Evolutionary conservation across 2,329 filamentous ascomycete genomes (phyloP), one percentile per base, ranked within the genome.

Genomic region (Coniella vitis): DNA sequence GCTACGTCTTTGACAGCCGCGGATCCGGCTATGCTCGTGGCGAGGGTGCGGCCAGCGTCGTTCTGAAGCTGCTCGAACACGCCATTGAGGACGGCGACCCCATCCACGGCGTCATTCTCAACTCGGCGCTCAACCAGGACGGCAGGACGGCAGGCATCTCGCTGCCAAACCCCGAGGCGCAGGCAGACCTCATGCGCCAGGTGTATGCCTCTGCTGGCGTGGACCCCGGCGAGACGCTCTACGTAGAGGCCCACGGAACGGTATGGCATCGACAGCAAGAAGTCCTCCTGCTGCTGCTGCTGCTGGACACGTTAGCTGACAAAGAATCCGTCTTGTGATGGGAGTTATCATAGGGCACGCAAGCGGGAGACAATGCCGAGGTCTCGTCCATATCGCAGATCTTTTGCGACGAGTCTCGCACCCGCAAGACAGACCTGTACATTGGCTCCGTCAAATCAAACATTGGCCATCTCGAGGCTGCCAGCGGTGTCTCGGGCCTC

Each of bases 71-170:
- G 0, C 54, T 71, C 2, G 61, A 62, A 10, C 62, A 66, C 39
- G 69, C 69, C 3, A 39, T 69, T 1, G 52, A 56, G 3, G 63
- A 68, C 20, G 60, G 63, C 3, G 67, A 60, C 17, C 55, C 56
- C 1, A 43, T 59, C 1, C 56, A 53, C 8, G 53, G 57, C 2
- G 54, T 61, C 5, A 65, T 72, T 5, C 56, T 59, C 4, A 60
- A 57, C 2, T 65, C 62, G 20, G 68, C 63, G 12, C 59, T 66
- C 5, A 69, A 68, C 45, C 64, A 69, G 37, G 66, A 70, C 46
- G 69, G 68, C 17, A 57, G 57, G 14, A 70, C 65, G 0, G 57
- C 61, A n/a, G 65, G 66, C 4, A 65, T 69, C 31, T 64, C 63
- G 0, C 57, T 63, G 35, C 67, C 68, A 0, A 68, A 50, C 34